Evolutionary conservation across 352 stramenopile genomes (phyloP).

Genomic region (Plasmopara muralis): DNA sequence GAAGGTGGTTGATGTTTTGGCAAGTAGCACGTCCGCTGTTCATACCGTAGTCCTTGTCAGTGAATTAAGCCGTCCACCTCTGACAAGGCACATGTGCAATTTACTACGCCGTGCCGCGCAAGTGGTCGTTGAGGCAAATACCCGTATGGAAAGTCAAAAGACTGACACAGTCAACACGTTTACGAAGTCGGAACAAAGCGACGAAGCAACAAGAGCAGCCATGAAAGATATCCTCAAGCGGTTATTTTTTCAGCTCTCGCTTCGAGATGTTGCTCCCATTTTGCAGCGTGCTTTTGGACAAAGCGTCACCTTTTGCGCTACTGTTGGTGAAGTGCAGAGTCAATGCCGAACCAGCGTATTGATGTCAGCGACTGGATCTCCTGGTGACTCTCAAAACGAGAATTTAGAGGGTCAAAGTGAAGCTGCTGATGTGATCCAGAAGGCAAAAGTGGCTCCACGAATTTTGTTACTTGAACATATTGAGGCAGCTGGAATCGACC

Average conservation of each 20-base stretch:
- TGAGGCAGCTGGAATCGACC: slow-evolving; percentile 8
- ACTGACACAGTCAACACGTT: neutral
- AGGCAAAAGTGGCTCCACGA: slow-evolving; percentile 8
- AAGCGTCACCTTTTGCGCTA: slow-evolving; percentile 30
- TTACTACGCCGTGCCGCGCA: slow-evolving; percentile 18
- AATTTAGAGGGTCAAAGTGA: neutral
- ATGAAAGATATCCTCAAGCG: slow-evolving; percentile 12
- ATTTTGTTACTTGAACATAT: slow-evolving; percentile 44
- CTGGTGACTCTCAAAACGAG: neutral
- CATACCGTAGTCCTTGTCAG: slow-evolving; percentile 44
- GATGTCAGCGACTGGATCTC: slow-evolving; percentile 5
- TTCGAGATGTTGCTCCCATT: slow-evolving; percentile 26
- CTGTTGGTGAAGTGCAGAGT: slow-evolving; percentile 18
- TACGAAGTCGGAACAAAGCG: slow-evolving; percentile 4
- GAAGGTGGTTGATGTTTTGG: slow-evolving; percentile 15
- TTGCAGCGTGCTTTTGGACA: slow-evolving; percentile 28
- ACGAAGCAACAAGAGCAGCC: neutral
- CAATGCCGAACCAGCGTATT: slow-evolving; percentile 12
- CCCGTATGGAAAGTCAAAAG: slow-evolving; percentile 2
- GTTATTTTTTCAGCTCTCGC: slow-evolving; percentile 23
- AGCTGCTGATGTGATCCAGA: neutral
- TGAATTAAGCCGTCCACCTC: slow-evolving; percentile 38
- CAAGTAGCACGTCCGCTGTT: neutral
- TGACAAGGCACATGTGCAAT: slow-evolving; percentile 41
- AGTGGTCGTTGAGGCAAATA: slow-evolving; percentile 8